Evolutionary conservation across 768 basidiomycete species (phyloP), one percentile per base, ranked within the genome.

Genomic region (Suillus ampliporus): DNA sequence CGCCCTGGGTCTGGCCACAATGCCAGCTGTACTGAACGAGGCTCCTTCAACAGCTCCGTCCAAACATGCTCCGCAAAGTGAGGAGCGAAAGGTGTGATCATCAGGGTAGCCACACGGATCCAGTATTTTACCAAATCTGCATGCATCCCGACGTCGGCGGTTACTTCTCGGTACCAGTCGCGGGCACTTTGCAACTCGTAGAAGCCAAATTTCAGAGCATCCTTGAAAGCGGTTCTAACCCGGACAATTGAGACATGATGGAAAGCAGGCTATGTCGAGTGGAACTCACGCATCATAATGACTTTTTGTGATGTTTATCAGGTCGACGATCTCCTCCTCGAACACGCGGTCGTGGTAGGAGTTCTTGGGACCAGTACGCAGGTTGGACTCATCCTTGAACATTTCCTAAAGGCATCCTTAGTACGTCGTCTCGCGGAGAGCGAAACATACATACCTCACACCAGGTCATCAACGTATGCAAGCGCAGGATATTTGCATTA

Each of bases 161-260:
- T 95, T 57, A 97, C 93, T 73, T 95, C 92, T 61, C 95, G 93
- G 76, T 99, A 99, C 90, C 95, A 95, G 73, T 99, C 96, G 51
- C 97, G 91, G 2, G 88, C 83, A 56, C 86, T 90, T 75, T 98
- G 94, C 67, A 96, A 85, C 71, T 97, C 95, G 83, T 95, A 99
- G 79, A 98, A 97, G 52, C 96, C 97, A 66, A 84, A 90, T 77
- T 98, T 97, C 64, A 98, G 77, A 11, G 96, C 95, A 62, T 97
- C 94, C 78, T 99, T 99, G 88, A 92, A 99, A 74, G 92, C 87
- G 63, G 90, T 94, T 23, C 96, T 97, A 71, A 47, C 57, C 47
- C 21, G 65, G 23, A 34, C 35, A 13, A 15, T 10, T 61, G 23
- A 53, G 51, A 41, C 31, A 31, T 23, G 14, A 58, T 37, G 46